A percentile compares a stretch with the other conserved stretches of the same genome.
Conservation (phyloP, 2,329 filamentous ascomycete genomes). For the Colletotrichum musicola region DNA sequence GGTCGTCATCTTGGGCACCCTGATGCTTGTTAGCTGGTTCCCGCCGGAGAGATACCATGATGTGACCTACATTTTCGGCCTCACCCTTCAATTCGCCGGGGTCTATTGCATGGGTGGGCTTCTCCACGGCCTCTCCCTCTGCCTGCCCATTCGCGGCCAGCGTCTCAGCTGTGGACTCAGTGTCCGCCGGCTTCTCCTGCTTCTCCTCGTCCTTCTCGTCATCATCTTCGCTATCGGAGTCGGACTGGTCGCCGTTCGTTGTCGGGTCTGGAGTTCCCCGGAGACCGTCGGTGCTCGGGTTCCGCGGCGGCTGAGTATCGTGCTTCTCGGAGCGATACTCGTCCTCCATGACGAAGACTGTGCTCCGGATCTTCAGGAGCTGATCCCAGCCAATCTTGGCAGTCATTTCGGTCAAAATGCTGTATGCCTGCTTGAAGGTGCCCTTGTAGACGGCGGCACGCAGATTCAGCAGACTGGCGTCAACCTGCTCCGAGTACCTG, state of each 20-base stretch:
- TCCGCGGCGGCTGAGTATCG: conserved; percentile 71
- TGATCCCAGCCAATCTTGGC: conserved; percentile 98
- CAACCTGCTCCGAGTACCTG: conserved; percentile 85
- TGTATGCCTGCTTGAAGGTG: conserved; percentile 95
- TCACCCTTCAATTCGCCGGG: conserved; percentile 83
- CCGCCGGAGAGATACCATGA: not conserved
- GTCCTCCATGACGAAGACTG: conserved; percentile 99
- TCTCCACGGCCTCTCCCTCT: conserved; percentile 71
- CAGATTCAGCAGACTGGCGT: conserved; percentile 86
- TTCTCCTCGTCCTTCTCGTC: conserved; percentile 51
- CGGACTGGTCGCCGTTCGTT: conserved; percentile 60
- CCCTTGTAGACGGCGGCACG: conserved; percentile 92
- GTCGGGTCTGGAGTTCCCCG: conserved; percentile 75
- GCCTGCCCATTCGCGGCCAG: conserved; percentile 49
- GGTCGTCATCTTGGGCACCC: conserved; percentile 74
- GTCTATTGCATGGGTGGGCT: conserved; percentile 82
- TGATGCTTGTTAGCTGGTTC: conserved; percentile 49
- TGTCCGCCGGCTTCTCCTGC: conserved; percentile 49
- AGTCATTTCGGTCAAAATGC: conserved; percentile 93
- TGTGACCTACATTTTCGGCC: conserved; percentile 72
- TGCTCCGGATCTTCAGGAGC: conserved; percentile 91
- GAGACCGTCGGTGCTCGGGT: conserved; percentile 83
- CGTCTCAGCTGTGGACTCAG: conserved; percentile 42
- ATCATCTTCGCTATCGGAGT: conserved; percentile 47
- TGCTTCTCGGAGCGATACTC: conserved; percentile 94